Percentiles rank a stretch among this genome's conserved stretches.
Evolutionary conservation across 768 basidiomycete genomes (phyloP).

Genomic region (Dictyophora rubrovolvata): DNA sequence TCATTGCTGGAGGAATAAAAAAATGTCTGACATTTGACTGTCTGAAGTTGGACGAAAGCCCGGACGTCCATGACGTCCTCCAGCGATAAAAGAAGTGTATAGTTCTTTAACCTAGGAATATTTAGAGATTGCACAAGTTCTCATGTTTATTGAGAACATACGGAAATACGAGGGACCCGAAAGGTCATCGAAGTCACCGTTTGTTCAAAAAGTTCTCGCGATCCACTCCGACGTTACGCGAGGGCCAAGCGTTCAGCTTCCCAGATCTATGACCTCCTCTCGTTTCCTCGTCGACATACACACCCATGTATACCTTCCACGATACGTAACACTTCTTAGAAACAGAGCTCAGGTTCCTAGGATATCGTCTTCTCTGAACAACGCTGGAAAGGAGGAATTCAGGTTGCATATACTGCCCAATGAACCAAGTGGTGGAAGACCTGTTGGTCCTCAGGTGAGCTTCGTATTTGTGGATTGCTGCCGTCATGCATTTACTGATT

Average conservation of each 20-base stretch:
- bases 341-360: constrained; percentile 54
- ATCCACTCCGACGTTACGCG: too few relatives aligned
- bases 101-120: not conserved
- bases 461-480: not conserved
- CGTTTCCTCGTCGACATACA: constrained; percentile 67
- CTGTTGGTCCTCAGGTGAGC: constrained; percentile 62
- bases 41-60: not conserved
- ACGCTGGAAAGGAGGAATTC: constrained; percentile 46
- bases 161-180: not conserved
- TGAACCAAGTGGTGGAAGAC: constrained; percentile 70
- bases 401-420: constrained; percentile 69
- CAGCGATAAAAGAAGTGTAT: not conserved
- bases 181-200: not conserved
- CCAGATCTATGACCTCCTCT: constrained; percentile 14
- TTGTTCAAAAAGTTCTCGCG: too few relatives aligned
- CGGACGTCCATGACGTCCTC: not conserved
- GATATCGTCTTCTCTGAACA: constrained; percentile 40
- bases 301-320: constrained; percentile 77
- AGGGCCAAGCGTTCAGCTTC: too few relatives aligned
- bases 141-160: not conserved
- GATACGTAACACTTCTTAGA: constrained; percentile 63
- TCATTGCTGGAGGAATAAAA: not conserved
- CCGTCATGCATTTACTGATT: not conserved
- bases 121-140: not conserved
- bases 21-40: not conserved